Evolutionary conservation across 2,329 filamentous ascomycete species (phyloP).

Genomic region (Pleurostoma richardsiae): DNA sequence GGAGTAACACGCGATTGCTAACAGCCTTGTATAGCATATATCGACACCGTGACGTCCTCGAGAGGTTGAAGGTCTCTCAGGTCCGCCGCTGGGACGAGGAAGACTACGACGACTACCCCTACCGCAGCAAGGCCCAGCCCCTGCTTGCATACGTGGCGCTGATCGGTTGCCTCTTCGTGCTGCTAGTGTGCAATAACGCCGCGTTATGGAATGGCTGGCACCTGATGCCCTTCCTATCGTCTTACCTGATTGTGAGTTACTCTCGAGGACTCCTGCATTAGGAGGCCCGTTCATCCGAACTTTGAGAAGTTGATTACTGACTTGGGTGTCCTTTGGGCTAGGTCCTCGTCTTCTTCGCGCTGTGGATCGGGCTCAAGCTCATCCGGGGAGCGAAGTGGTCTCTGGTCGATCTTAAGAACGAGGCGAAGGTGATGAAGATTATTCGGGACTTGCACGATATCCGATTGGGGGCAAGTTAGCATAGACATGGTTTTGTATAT

Average conservation of each 20-base stretch:
- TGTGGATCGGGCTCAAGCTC: conserved; percentile 23
- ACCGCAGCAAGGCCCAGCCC: conserved; percentile 30
- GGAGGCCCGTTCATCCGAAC: no score
- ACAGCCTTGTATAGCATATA: conserved; percentile 10
- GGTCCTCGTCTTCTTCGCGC: conserved; percentile 20
- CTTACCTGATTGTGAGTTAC: conserved; percentile 30
- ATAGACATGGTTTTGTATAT: no score
- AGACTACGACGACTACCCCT: conserved; percentile 27
- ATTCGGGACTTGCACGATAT: conserved; percentile 23
- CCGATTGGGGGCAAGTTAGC: conserved; percentile 1
- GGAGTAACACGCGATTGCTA: no score
- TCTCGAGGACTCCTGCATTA: no score
- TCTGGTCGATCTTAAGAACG: conserved; percentile 23
- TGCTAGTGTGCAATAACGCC: conserved; percentile 25
- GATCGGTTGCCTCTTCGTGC: conserved; percentile 25
- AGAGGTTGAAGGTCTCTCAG: conserved; percentile 14
- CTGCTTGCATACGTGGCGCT: conserved; percentile 27
- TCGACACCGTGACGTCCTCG: conserved; percentile 14
- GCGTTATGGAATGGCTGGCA: conserved; percentile 28
- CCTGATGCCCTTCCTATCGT: conserved; percentile 26
- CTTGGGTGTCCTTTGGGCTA: conserved; percentile 8
- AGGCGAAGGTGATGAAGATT: conserved; percentile 18
- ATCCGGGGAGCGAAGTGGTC: conserved; percentile 18
- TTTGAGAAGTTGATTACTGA: no score
- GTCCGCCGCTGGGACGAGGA: conserved; percentile 17